These are phyloP conservation scores for Irpex lacteus DNA, from an alignment of 1,284 basidiomycete species.

Conservation along the genomic window DNA sequence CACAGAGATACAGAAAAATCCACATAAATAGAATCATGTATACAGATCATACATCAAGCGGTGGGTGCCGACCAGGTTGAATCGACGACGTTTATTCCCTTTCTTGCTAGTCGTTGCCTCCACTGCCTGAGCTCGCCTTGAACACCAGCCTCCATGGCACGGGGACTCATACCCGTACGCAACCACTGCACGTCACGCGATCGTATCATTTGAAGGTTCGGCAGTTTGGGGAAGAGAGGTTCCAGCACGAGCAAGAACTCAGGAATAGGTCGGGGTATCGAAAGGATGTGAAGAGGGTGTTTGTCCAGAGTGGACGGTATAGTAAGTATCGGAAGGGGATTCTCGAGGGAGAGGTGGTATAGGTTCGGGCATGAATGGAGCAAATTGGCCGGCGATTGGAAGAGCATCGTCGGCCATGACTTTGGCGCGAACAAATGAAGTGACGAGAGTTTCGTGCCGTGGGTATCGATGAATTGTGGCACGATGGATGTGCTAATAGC, in stretches of 20 bases:
- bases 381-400: slow-evolving; percentile 54
- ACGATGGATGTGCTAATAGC: slow-evolving; percentile 55
- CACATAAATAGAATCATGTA: neutral
- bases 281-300: slow-evolving; percentile 60
- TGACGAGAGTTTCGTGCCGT: slow-evolving; percentile 60
- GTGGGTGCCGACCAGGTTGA: slow-evolving; percentile 54
- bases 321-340: slow-evolving; percentile 51
- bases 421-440: slow-evolving; percentile 70
- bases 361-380: slow-evolving; percentile 56
- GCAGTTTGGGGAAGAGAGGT: slow-evolving; percentile 51
- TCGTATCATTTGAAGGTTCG: slow-evolving; percentile 54
- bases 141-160: slow-evolving; percentile 67
- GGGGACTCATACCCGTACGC: slow-evolving; percentile 56
- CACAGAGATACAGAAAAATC: too few species aligned
- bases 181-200: slow-evolving; percentile 71
- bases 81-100: slow-evolving; percentile 61
- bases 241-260: slow-evolving; percentile 57
- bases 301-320: slow-evolving; percentile 31
- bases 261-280: slow-evolving; percentile 64
- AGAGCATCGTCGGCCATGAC: slow-evolving; percentile 70
- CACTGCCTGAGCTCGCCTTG: slow-evolving; percentile 77
- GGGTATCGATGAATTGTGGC: slow-evolving; percentile 58
- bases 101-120: slow-evolving; percentile 54
- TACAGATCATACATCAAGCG: slow-evolving; percentile 6
- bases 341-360: slow-evolving; percentile 65